Evolutionary conservation across 2,329 filamentous ascomycete genomes (phyloP), one percentile per base, ranked within the genome.

Genomic region (Ophiostoma novo-ulmi): DNA sequence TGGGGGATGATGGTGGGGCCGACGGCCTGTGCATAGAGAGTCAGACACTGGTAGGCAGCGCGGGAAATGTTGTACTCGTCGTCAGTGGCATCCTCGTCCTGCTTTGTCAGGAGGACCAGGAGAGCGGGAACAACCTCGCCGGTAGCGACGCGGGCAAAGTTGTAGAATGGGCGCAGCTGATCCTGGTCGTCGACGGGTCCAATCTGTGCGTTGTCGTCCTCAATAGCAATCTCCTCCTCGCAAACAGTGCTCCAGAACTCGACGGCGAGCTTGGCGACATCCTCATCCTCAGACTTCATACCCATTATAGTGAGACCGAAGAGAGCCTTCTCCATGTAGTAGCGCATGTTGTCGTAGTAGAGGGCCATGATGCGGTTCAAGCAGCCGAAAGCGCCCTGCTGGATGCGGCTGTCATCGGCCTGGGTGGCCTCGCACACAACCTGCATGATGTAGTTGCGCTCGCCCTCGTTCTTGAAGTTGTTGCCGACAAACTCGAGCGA

Each of bases 201-300:
- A 82, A 91, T 89, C 81, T 91, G 89, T 74, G 89, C 86, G 80
- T 99, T 99, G 81, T 99, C 95, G 78, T 99, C 95, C 78, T 99
- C 95, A 77, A 99, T 98, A 74, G 91, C 91, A 76, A 97, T 94
- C 81, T 99, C 95, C 82, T 99, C 95, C 80, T 99, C 95, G 80
- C 95, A 99, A 67, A 99, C 95, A n/a, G 95, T 97, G 84, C 94
- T 98, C 95, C 95, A 99, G 83, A 99, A 99, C 80, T 99, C 95
- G 75, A 99, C 93, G 52, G 95, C 95, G 71, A 99, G 86, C 86
- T 99, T 99, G 73, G 95, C 92, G 70, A 99, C 95, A 79, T 99
- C 95, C 81, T 99, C 95, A 76, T 99, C 95, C 8, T 94, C 90
- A 77, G 89, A 96, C 87, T 97, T 97, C 95, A 99, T 99, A 75